Conservation (phyloP, 768 basidiomycete species). For the Baorangia bicolor region DNA sequence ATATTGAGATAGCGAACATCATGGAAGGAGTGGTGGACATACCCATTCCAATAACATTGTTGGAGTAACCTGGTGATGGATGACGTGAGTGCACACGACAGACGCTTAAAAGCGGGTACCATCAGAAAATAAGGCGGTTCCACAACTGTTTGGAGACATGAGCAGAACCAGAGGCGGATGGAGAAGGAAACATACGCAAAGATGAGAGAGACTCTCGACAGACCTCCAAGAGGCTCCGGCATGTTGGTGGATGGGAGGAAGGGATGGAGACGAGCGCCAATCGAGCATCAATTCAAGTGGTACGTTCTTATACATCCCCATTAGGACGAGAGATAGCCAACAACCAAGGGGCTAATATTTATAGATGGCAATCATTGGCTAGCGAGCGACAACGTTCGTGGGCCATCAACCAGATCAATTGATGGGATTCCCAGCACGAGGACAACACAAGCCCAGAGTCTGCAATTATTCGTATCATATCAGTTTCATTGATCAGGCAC, state of each 20-base stretch:
- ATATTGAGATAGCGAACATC: neutral
- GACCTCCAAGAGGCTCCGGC: conserved; percentile 17
- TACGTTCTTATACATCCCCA: conserved; percentile 11
- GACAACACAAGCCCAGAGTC: neutral
- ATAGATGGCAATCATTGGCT: conserved; percentile 13
- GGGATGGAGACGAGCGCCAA: neutral
- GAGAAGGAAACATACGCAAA: conserved; percentile 61
- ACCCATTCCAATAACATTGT: conserved; percentile 77
- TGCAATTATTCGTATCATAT: neutral
- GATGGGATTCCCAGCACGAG: neutral
- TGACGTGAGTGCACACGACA: conserved; percentile 1
- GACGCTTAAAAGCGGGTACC: conserved; percentile 52
- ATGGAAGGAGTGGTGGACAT: conserved; percentile 28
- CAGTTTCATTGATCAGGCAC: neutral
- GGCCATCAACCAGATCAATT: neutral
- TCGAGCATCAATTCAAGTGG: neutral
- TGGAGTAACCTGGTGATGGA: conserved; percentile 63
- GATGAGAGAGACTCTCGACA: conserved; percentile 71
- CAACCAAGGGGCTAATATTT: neutral
- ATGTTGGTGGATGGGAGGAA: conserved; percentile 12
- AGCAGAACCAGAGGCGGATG: neutral
- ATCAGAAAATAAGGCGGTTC: conserved; percentile 86
- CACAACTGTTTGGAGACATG: conserved; percentile 51
- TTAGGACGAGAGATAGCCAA: neutral
- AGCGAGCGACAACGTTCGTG: conserved; percentile 23